Evolutionary conservation across 2,329 filamentous ascomycete genomes (phyloP), one percentile per base, ranked within the genome.

Genomic region (Fusarium metavorans): DNA sequence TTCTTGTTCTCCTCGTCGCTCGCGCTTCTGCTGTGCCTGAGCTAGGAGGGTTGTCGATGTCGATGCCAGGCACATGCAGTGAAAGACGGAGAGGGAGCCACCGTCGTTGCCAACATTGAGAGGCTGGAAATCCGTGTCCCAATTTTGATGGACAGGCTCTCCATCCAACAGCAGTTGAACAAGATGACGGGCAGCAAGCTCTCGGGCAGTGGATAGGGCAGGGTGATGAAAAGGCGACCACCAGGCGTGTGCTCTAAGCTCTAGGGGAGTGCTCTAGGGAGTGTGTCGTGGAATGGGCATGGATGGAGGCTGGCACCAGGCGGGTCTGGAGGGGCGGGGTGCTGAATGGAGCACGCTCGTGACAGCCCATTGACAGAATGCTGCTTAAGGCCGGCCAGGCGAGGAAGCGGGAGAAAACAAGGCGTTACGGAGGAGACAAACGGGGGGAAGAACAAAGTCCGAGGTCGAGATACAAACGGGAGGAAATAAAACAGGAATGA

Each of bases 261-360:
- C 54, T 50, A 69, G 73, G 73, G 73, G 73, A 73, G 67, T 73
- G 70, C 57, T 64, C 59, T 62, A 70, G 67, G 69, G 72, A 75
- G 75, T 78, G 76, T 67, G 70, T 71, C 66, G 61, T 72, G 67
- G 70, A 75, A 68, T 71, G 69, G 74, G 56, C 56, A 59, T 30
- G 68, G 71, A 59, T 41, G 68, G 71, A 79, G 76, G 78, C 77
- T 79, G 76, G 77, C 71, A 75, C 70, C 68, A 70, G 77, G 79
- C 78, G 78, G 78, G 78, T 80, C 78, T 77, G 54, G 68, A 76
- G 75, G 77, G 72, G 78, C 79, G 79, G 79, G 79, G 79, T 80
- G 76, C 67, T 79, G 74, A 65, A 79, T 78, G 78, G 78, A 79
- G 78, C 75, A 80, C 74, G 70, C 79, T 80, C 79, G 78, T 80